Evolutionary conservation across 2,329 filamentous ascomycete species (phyloP), one percentile per base, ranked within the genome.

Genomic region (Scopulariopsis brevicaulis): DNA sequence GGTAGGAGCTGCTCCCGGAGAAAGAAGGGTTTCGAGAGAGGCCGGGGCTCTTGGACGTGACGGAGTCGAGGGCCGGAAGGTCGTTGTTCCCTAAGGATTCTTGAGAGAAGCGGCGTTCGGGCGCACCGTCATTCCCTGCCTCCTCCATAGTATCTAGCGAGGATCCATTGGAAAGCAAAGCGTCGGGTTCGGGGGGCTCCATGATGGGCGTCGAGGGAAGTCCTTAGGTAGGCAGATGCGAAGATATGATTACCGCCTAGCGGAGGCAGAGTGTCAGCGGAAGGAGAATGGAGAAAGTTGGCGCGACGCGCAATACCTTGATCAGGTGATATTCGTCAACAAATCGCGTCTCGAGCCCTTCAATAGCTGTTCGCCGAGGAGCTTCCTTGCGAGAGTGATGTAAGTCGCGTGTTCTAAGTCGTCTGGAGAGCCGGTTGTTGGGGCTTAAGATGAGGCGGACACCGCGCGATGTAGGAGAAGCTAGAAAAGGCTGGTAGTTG

Each of bases 1-100:
- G 89, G 66, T 90, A 90, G n/a, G 84, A 86, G 69, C 86, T 90
- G 71, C 85, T 90, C 54, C 83, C 85, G n/a, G 89, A 91, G 70
- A 91, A 91, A 18, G 91, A 96, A 18, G 82, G 79, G 58, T 88
- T 87, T 60, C 91, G 83, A 8, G 91, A 95, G 54, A 91, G 74
- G 62, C 76, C 67, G 55, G 83, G 75, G 66, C 78, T 85, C 51
- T 70, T 77, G 56, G 71, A 68, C 15, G 71, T 70, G 54, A 69
- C 73, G 34, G 75, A 76, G 43, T 71, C 75, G n/a, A 80, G 65
- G n/a, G 73, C 73, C 57, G 77, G 78, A 8, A 82, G 79, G 59
- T 80, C 79, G 51, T 69, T 68, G 35, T 74, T 65, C 58, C 70
- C 70, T 1, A n/a, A 4, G 20, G 73, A 68, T 43, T 80, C 74